phyloP scores from a whole-genome alignment of 306 rosid genomes.

The Pachyrhizus erosus region DNA sequence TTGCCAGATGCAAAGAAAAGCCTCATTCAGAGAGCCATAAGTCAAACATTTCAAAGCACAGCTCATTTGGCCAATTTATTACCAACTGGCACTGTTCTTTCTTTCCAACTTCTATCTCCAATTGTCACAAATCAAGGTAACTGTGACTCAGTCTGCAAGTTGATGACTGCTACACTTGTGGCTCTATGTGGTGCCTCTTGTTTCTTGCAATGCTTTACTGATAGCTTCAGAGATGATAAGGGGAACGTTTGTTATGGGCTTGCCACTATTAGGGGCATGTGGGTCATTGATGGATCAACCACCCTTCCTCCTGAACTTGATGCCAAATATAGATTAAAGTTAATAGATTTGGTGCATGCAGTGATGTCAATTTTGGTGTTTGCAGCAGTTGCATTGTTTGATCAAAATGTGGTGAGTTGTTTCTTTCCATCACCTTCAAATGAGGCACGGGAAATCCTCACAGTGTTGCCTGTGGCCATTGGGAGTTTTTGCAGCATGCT shows the following conservation, averaged over 20 bases:
- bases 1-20: constrained; percentile 49
- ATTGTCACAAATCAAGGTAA: constrained; percentile 64
- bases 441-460: not conserved
- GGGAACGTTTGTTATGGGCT: constrained; percentile 72
- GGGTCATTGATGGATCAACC: constrained; percentile 70
- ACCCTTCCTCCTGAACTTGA: constrained; percentile 43
- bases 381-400: constrained; percentile 56
- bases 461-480: constrained; percentile 45
- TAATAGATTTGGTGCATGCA: constrained; percentile 66
- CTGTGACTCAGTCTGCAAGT: constrained; percentile 60
- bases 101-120: constrained; percentile 85
- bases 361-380: constrained; percentile 66
- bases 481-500: constrained; percentile 64
- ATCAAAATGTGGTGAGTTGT: not conserved
- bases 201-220: constrained; percentile 67
- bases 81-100: constrained; percentile 88
- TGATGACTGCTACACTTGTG: constrained; percentile 56
- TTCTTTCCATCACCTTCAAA: constrained; percentile 27
- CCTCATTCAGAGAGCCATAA: constrained; percentile 70
- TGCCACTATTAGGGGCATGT: constrained; percentile 67
- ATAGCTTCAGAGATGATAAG: constrained; percentile 64
- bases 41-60: constrained; percentile 80
- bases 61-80: constrained; percentile 87
- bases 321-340: constrained; percentile 49
- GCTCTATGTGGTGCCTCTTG: constrained; percentile 60